Base-by-base conservation (phyloP, 2,329 filamentous ascomycete genomes). In the Geoglossum cookeanum region DNA sequence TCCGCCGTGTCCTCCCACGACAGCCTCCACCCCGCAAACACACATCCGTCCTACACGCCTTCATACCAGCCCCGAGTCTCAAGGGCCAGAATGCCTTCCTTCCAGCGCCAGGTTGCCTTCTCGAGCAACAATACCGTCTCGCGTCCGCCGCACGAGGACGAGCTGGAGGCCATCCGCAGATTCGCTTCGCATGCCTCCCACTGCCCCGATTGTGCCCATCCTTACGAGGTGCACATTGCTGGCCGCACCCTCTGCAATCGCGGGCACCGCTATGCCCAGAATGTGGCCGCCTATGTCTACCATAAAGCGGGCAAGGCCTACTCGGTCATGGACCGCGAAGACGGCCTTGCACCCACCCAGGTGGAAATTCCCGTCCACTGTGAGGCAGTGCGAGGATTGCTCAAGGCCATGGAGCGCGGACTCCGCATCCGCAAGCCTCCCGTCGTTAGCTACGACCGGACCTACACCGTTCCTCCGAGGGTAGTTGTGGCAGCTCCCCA, bases 351-450 rank as follows among this genome's bases (percentile, higher is more conserved):
- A 1, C 35, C 45, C 11, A 69, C 68, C 2, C 65, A 72, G 27
- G 66, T 75, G 58, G 69, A 71, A 60, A 68, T 75, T 33, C 72
- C 73, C 5, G 61, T 63, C 6, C 64, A 66, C 45, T 70, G 64
- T 59, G 60, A 61, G 5, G 65, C 66, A 5, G 66, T 70, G 48
- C 65, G 66, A 15, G 65, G 63, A 17, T 64, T 75, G 15, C 64
- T 75, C 8, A 66, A 68, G 6, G 72, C 72, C 1, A 63, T 74
- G 29, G 71, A 73, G 56, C 64, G 68, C 11, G 72, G 72, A 4
- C 61, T 74, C 54, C 47, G 57, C 45, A 32, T 55, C 27, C 39
- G 27, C 51, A 55, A 30, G 48, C 27, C 47, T 58, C 44, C 65
- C 63, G 60, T 64, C 49, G 61, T 65, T 60, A 68, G 65, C 63